Percentiles rank a stretch among this genome's conserved stretches.
These are phyloP conservation scores for Pholiota molesta DNA, from an alignment of 768 basidiomycete genomes.

Conservation along the genomic window DNA sequence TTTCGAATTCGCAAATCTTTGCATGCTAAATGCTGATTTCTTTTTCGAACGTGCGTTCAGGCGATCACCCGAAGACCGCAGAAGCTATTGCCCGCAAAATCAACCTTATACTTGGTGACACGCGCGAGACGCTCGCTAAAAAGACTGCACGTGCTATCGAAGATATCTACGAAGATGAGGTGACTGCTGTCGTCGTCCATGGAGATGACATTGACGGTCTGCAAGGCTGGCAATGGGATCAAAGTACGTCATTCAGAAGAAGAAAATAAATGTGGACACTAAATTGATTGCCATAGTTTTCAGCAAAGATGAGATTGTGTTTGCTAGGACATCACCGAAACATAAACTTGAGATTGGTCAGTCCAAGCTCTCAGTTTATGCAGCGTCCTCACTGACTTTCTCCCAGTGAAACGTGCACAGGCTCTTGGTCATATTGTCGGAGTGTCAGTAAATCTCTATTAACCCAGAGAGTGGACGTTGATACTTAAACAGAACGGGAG, in stretches of 20 bases:
- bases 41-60: slow-evolving; percentile 27
- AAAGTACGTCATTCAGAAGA: slow-evolving; percentile 47
- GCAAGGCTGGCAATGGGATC: slow-evolving; percentile 77
- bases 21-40: not conserved
- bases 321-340: slow-evolving; percentile 72
- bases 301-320: slow-evolving; percentile 69
- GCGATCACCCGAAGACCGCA: slow-evolving; percentile 74
- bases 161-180: slow-evolving; percentile 70
- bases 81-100: slow-evolving; percentile 77
- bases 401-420: slow-evolving; percentile 67
- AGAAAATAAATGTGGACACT: not conserved
- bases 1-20: not conserved
- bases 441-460: slow-evolving; percentile 47
- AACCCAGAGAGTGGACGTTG: not conserved
- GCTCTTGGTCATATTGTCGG: slow-evolving; percentile 73
- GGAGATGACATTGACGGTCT: slow-evolving; percentile 68
- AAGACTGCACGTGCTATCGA: slow-evolving; percentile 57
- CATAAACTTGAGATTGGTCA: slow-evolving; percentile 75
- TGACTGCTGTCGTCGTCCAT: slow-evolving; percentile 66
- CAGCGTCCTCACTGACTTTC: not conserved
- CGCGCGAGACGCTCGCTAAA: slow-evolving; percentile 58
- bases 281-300: slow-evolving; percentile 48
- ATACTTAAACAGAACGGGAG: slow-evolving; percentile 53
- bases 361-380: slow-evolving; percentile 12
- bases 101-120: slow-evolving; percentile 68